Conservation (phyloP, 1,284 basidiomycete species). For the Peniophora sp. region DNA sequence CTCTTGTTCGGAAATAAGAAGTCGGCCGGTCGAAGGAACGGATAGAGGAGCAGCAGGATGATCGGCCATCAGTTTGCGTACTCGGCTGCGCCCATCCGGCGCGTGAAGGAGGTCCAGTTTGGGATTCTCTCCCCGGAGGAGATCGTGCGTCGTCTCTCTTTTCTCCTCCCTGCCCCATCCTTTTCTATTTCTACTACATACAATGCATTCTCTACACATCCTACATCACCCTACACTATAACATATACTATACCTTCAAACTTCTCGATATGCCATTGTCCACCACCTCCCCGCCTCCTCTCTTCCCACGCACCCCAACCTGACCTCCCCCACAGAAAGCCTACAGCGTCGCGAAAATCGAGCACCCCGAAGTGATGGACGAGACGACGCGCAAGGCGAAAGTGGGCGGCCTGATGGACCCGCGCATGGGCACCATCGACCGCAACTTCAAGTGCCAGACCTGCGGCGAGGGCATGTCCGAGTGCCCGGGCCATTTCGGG, state of each 20-base stretch:
- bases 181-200: constrained; percentile 10
- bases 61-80: constrained; percentile 82
- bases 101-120: constrained; percentile 98
- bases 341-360: constrained; percentile 96
- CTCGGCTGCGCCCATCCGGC: constrained; percentile 88
- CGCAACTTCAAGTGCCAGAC: constrained; percentile 99
- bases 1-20: too few relatives aligned
- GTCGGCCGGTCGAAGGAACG: too few relatives aligned
- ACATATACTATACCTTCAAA: too few relatives aligned
- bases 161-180: constrained; percentile 8
- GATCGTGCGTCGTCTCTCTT: constrained; percentile 62
- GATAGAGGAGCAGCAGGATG: constrained; percentile 31
- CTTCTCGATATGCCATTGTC: too few relatives aligned
- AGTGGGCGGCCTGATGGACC: constrained; percentile 93
- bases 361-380: constrained; percentile 97
- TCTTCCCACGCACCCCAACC: constrained; percentile 3
- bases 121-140: constrained; percentile 99
- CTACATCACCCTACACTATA: too few relatives aligned
- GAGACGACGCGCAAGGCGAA: constrained; percentile 86
- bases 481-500: constrained; percentile 98
- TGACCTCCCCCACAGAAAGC: constrained; percentile 67
- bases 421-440: constrained; percentile 97
- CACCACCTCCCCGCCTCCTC: constrained; percentile 4
- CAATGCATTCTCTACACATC: too few relatives aligned
- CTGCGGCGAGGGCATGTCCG: constrained; percentile 97